These are phyloP conservation scores for Powellomyces hirtus DNA, from an alignment of 192 early-diverging fungal species.

Conservation along the genomic window DNA sequence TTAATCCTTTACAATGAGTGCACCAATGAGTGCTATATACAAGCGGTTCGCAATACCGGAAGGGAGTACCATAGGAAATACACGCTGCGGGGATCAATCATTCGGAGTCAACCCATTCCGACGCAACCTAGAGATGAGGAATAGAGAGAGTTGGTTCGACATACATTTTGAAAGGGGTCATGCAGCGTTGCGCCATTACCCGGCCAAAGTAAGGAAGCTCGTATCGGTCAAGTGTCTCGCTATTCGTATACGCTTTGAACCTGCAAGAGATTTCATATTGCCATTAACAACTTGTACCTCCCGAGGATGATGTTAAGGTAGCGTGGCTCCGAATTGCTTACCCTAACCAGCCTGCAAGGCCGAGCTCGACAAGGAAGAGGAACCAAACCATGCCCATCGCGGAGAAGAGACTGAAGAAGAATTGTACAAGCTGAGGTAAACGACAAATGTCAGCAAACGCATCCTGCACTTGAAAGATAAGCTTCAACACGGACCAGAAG, in stretches of 20 bases:
- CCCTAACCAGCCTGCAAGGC: slow-evolving; percentile 41
- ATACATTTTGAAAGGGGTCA: neutral
- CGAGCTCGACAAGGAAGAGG: slow-evolving; percentile 41
- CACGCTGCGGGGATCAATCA: no score
- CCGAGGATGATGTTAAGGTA: no score
- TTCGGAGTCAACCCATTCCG: slow-evolving; percentile 68
- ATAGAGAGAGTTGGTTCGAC: neutral
- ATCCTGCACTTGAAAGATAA: neutral
- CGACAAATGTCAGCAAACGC: slow-evolving; percentile 22
- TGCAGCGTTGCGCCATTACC: neutral
- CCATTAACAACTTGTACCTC: neutral
- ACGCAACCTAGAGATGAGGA: slow-evolving; percentile 42
- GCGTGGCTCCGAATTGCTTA: no score
- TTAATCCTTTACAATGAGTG: no score
- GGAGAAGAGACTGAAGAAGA: slow-evolving; percentile 50
- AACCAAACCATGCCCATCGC: slow-evolving; percentile 42
- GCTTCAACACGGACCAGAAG: slow-evolving; percentile 32
- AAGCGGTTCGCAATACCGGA: no score
- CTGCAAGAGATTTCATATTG: slow-evolving; percentile 21
- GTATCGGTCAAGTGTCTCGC: slow-evolving; percentile 68
- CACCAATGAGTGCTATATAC: no score
- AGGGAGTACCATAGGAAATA: no score
- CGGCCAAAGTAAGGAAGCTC: slow-evolving; percentile 66
- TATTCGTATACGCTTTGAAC: slow-evolving; percentile 69
- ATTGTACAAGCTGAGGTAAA: slow-evolving; percentile 36